These are phyloP conservation scores for Hamamelis virginiana DNA, from an alignment of 164 flowering plant species.

Conservation along the genomic window DNA sequence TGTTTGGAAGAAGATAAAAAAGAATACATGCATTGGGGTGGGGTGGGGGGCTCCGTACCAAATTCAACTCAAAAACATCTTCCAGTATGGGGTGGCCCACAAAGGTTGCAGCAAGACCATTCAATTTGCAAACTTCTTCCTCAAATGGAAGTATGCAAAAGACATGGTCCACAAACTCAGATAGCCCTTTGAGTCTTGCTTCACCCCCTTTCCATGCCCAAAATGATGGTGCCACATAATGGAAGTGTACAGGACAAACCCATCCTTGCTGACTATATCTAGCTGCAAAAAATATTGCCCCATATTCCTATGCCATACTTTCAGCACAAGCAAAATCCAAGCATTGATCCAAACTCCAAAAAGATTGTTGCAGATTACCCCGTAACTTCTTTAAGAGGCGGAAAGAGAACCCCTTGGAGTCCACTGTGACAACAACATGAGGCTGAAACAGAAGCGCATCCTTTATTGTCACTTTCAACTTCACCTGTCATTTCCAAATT, in stretches of 20 bases:
- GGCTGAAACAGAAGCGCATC: slow-evolving; percentile 74
- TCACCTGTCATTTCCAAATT: slow-evolving; percentile 47
- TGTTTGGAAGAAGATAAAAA: background rate
- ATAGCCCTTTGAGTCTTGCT: slow-evolving; percentile 67
- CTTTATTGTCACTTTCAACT: slow-evolving; percentile 60
- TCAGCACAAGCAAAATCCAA: slow-evolving; percentile 15
- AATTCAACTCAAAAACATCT: slow-evolving; percentile 55
- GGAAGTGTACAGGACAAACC: slow-evolving; percentile 58
- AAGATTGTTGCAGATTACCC: slow-evolving; percentile 37
- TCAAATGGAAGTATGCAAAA: slow-evolving; percentile 95
- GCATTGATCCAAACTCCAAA: background rate
- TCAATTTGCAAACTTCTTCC: slow-evolving; percentile 63
- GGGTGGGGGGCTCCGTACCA: too few species aligned
- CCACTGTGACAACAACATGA: slow-evolving; percentile 87
- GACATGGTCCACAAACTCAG: slow-evolving; percentile 79
- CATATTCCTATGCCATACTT: slow-evolving; percentile 30
- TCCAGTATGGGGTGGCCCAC: slow-evolving; percentile 93
- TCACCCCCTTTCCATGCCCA: slow-evolving; percentile 99
- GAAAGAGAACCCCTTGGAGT: slow-evolving; percentile 92
- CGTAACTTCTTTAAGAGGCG: slow-evolving; percentile 67
- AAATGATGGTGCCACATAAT: slow-evolving; percentile 96
- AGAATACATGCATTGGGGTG: background rate
- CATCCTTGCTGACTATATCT: slow-evolving; percentile 41
- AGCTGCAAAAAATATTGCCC: slow-evolving; percentile 65
- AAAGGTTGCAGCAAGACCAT: slow-evolving; percentile 82